phyloP scores from a whole-genome alignment of 768 basidiomycete genomes.

The Russula emetica region DNA sequence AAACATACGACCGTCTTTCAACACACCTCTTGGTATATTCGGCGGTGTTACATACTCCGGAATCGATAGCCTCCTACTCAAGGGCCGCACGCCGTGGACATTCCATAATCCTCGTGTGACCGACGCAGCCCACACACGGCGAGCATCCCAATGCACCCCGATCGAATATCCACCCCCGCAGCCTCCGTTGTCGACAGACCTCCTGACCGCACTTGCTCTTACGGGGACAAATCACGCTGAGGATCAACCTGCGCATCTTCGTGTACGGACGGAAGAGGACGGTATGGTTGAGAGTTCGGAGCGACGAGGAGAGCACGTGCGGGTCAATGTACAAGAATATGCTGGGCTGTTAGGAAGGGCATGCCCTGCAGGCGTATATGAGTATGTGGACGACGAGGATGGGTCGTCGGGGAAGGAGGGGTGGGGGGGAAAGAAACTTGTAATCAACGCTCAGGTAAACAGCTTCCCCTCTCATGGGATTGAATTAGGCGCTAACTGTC shows the following conservation, averaged over 20 bases:
- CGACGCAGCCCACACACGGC: slow-evolving; percentile 70
- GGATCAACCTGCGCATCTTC: slow-evolving; percentile 87
- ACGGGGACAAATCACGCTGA: slow-evolving; percentile 98
- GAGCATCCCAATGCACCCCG: slow-evolving; percentile 59
- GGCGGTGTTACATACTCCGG: slow-evolving; percentile 90
- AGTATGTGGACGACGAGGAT: slow-evolving; percentile 77
- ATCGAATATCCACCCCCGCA: slow-evolving; percentile 86
- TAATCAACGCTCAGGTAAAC: slow-evolving; percentile 93
- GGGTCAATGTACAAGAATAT: slow-evolving; percentile 69
- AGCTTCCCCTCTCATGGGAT: slow-evolving; percentile 6
- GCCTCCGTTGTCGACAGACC: slow-evolving; percentile 86
- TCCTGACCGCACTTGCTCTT: slow-evolving; percentile 83
- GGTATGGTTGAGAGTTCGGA: slow-evolving; percentile 41
- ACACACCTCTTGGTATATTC: slow-evolving; percentile 69
- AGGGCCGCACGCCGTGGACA: slow-evolving; percentile 89
- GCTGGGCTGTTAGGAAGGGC: slow-evolving; percentile 84
- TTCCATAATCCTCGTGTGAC: slow-evolving; percentile 57
- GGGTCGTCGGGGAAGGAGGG: slow-evolving; percentile 43
- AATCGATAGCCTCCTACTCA: slow-evolving; percentile 77
- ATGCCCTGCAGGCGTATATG: slow-evolving; percentile 95
- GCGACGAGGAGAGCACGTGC: slow-evolving; percentile 60
- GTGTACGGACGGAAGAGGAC: slow-evolving; percentile 46
- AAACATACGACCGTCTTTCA: slow-evolving; percentile 88
- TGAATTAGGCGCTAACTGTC: slow-evolving; percentile 26
- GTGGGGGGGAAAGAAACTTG: slow-evolving; percentile 80